These are phyloP conservation scores for Spergularia bocconei DNA, from an alignment of 148 eudicot genomes.

Conservation along the genomic window DNA sequence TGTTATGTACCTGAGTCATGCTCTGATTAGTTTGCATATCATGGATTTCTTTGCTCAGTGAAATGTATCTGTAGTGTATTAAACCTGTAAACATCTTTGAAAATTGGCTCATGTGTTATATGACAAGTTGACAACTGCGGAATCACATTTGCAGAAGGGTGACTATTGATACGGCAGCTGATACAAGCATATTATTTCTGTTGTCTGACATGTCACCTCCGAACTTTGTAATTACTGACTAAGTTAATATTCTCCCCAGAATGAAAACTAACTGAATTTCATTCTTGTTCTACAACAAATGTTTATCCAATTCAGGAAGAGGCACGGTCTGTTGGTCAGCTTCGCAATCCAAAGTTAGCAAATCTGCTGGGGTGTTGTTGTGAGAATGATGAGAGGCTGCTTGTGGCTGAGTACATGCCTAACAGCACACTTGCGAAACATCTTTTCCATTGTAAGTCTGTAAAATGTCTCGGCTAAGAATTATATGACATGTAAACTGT, in stretches of 20 bases:
- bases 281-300: background rate
- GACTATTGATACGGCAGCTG: too few species aligned
- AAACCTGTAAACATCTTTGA: background rate
- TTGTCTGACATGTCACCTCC: too few species aligned
- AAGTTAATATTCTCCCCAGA: too few species aligned
- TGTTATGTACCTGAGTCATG: background rate
- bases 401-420: slow-evolving; percentile 71
- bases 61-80: background rate
- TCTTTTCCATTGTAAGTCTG: slow-evolving; percentile 64
- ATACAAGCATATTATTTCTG: too few species aligned
- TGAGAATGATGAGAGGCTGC: slow-evolving; percentile 66
- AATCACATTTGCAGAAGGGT: too few species aligned
- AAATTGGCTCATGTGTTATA: background rate
- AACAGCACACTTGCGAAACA: slow-evolving; percentile 71
- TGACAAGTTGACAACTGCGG: too few species aligned
- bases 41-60: background rate
- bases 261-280: background rate
- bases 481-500: background rate
- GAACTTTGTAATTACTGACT: too few species aligned
- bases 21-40: background rate
- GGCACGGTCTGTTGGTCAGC: slow-evolving; percentile 62
- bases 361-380: slow-evolving; percentile 73
- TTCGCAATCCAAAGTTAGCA: slow-evolving; percentile 51
- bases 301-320: slow-evolving; percentile 47
- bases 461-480: background rate